phyloP scores from a whole-genome alignment of 2,329 filamentous ascomycete species.

The Pestalotiopsis sp. region DNA sequence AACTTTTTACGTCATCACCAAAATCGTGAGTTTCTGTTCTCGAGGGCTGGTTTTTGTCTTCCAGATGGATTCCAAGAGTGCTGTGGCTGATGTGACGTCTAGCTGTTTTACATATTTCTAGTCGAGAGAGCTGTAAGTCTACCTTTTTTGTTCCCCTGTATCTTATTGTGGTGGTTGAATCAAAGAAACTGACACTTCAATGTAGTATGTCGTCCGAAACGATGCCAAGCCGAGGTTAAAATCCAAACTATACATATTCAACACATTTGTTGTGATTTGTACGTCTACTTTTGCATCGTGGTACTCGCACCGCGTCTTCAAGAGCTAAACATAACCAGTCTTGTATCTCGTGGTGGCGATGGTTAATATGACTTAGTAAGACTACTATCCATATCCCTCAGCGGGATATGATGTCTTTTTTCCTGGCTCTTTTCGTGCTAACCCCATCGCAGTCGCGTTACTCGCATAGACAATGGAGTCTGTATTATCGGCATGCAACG shows the following conservation, averaged over 20 bases:
- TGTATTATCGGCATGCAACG: constrained; percentile 67
- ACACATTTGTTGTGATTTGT: constrained; percentile 61
- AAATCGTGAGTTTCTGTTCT: constrained; percentile 42
- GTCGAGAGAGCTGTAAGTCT: constrained; percentile 62
- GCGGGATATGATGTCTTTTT: not conserved
- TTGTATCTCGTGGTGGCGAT: constrained; percentile 51
- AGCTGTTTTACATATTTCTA: constrained; percentile 66
- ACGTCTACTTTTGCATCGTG: constrained; percentile 12
- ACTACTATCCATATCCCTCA: not conserved
- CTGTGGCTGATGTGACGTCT: not conserved
- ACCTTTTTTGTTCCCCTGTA: not conserved
- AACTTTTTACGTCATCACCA: constrained; percentile 64
- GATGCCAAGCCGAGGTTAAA: constrained; percentile 52
- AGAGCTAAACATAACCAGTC: constrained; percentile 24
- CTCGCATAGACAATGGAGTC: constrained; percentile 53
- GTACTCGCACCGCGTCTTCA: too few relatives aligned
- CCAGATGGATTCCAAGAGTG: constrained; percentile 36
- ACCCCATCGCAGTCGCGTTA: constrained; percentile 50
- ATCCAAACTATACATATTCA: constrained; percentile 63
- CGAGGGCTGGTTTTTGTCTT: not conserved
- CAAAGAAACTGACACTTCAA: not conserved
- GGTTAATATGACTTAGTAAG: constrained; percentile 64
- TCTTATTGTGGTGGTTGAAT: not conserved
- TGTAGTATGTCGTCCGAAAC: constrained; percentile 60
- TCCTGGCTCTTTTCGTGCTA: not conserved